Percentiles rank a stretch among this genome's conserved stretches.
Conservation (phyloP, 805 yeast species). For the Saturnispora kantuleensis region DNA sequence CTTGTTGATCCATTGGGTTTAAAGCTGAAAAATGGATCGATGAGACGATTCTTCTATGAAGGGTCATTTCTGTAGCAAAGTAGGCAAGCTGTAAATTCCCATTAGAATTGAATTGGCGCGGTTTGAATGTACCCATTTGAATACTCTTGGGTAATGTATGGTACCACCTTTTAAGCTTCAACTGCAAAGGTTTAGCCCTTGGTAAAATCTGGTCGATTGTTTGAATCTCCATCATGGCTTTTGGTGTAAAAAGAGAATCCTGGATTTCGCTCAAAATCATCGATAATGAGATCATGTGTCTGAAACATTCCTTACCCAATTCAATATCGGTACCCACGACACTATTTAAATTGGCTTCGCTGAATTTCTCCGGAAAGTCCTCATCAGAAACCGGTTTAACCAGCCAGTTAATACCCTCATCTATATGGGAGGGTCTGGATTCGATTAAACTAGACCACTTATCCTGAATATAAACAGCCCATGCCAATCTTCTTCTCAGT, state of each 20-base stretch:
- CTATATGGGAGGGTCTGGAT: slow-evolving; percentile 75
- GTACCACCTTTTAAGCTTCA: slow-evolving; percentile 65
- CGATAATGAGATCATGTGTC: slow-evolving; percentile 55
- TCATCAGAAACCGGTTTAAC: slow-evolving; percentile 59
- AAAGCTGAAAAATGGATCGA: slow-evolving; percentile 30
- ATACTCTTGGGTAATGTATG: slow-evolving; percentile 56
- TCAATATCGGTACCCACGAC: slow-evolving; percentile 52
- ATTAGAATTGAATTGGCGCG: slow-evolving; percentile 58
- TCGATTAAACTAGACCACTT: slow-evolving; percentile 82
- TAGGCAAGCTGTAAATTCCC: slow-evolving; percentile 78
- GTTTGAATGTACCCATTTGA: slow-evolving; percentile 52
- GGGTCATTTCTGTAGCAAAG: slow-evolving; percentile 79
- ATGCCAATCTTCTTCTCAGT: slow-evolving; percentile 74
- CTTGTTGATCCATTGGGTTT: not conserved
- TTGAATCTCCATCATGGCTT: slow-evolving; percentile 45
- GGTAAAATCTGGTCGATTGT: slow-evolving; percentile 61
- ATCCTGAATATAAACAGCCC: slow-evolving; percentile 93
- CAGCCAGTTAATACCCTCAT: slow-evolving; percentile 68
- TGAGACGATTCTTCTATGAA: slow-evolving; percentile 69
- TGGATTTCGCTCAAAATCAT: slow-evolving; percentile 63
- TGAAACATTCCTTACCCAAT: slow-evolving; percentile 60
- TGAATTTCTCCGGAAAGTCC: slow-evolving; percentile 68
- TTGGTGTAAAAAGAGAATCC: slow-evolving; percentile 61
- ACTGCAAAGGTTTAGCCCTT: slow-evolving; percentile 73
- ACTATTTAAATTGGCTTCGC: slow-evolving; percentile 14